phyloP scores from a whole-genome alignment of 345 rosid genomes.

The Syzygium aromaticum region DNA sequence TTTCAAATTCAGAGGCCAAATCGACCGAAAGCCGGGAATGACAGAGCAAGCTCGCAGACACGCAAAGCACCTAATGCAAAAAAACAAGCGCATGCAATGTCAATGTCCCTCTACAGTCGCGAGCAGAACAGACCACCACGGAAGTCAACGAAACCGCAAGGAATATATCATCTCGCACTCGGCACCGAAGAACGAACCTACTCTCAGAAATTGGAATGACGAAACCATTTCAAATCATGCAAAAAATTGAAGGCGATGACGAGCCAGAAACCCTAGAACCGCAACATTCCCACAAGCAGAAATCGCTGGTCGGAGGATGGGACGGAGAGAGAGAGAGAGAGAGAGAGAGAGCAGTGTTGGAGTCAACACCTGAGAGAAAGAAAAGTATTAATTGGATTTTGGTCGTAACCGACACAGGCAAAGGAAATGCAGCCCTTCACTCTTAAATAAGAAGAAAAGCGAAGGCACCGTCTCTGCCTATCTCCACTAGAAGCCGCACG shows the following conservation, averaged over 20 bases:
- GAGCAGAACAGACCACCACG: not conserved
- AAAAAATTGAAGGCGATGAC: not conserved
- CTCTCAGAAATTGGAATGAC: not conserved
- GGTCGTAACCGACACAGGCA: too few relatives aligned
- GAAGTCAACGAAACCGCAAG: not conserved
- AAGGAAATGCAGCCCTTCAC: too few relatives aligned
- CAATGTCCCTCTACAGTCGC: not conserved
- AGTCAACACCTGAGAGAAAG: too few relatives aligned
- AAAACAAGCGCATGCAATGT: not conserved
- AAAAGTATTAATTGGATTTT: too few relatives aligned
- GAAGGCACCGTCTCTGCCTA: too few relatives aligned
- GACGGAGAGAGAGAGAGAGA: not conserved
- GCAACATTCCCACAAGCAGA: not conserved
- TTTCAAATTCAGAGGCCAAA: not conserved
- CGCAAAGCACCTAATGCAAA: not conserved
- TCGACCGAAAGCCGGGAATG: not conserved
- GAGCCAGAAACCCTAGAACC: not conserved
- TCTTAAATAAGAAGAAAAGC: too few relatives aligned
- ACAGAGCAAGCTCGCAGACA: not conserved
- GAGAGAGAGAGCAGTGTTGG: not conserved
- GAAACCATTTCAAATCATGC: not conserved
- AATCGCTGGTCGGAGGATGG: not conserved
- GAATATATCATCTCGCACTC: not conserved
- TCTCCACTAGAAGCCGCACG: too few relatives aligned
- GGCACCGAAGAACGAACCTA: not conserved